phyloP scores from a whole-genome alignment of 2,329 filamentous ascomycete species.

The Cladosporium sp. region DNA sequence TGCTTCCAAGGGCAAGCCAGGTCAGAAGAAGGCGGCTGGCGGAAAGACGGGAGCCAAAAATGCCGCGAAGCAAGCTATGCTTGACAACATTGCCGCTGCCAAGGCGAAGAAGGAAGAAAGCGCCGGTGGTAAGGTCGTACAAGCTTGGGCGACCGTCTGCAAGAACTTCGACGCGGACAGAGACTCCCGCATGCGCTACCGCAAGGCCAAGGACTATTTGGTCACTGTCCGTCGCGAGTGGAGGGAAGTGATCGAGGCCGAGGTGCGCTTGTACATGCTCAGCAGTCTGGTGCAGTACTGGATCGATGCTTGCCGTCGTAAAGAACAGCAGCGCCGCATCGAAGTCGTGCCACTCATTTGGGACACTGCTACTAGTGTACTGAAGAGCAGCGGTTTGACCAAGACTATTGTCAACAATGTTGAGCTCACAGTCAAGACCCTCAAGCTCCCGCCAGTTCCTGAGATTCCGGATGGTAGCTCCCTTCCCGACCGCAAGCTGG shows the following conservation, averaged over 20 bases:
- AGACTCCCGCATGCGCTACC: constrained; percentile 43
- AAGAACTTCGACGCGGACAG: constrained; percentile 45
- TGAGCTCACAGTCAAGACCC: constrained; percentile 34
- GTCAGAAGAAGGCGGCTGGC: constrained; percentile 23
- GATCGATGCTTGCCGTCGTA: constrained; percentile 38
- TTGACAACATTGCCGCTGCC: constrained; percentile 39
- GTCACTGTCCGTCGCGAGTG: constrained; percentile 37
- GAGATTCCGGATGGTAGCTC: constrained; percentile 15
- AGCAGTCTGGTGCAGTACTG: constrained; percentile 48
- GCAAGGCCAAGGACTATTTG: constrained; percentile 48
- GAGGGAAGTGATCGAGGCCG: constrained; percentile 38
- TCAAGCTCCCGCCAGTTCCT: constrained; percentile 37
- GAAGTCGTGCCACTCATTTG: constrained; percentile 46
- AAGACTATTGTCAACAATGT: constrained; percentile 38
- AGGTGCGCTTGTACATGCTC: constrained; percentile 48
- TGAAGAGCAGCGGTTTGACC: constrained; percentile 36
- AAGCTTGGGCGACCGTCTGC: constrained; percentile 44
- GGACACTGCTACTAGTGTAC: constrained; percentile 39
- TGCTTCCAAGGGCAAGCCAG: constrained; percentile 26
- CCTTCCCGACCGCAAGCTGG: constrained; percentile 31
- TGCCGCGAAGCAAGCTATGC: constrained; percentile 41
- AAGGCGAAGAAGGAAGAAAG: constrained; percentile 41
- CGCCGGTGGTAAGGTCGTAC: constrained; percentile 36
- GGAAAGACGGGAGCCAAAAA: constrained; percentile 33
- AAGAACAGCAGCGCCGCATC: constrained; percentile 31